A percentile compares a stretch with the other conserved stretches of the same genome.
These are phyloP conservation scores for Nyssa sinensis DNA, from an alignment of 148 eudicot species.

Conservation along the genomic window DNA sequence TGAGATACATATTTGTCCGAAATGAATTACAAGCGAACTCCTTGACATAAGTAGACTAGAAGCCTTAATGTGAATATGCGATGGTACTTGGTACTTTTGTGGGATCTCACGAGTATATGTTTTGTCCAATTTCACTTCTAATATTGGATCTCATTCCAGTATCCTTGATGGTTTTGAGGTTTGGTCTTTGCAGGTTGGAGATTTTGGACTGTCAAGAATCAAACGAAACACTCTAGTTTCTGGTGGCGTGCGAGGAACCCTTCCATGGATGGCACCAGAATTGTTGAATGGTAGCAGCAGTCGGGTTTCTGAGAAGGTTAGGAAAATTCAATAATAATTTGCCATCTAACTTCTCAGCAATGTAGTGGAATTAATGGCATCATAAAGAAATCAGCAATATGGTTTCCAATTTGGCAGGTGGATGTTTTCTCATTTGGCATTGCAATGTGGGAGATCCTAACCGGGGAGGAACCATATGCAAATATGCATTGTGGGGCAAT, in stretches of 20 bases:
- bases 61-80: not conserved
- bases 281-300: conserved; percentile 85
- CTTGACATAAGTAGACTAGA: not conserved
- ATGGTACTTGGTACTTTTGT: not conserved
- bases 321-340: not conserved
- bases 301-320: conserved; percentile 89
- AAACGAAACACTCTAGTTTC: conserved; percentile 93
- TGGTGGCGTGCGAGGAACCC: conserved; percentile 96
- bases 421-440: conserved; percentile 97
- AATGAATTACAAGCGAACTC: not conserved
- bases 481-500: conserved; percentile 88
- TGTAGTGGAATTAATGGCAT: not conserved
- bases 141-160: not conserved
- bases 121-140: not conserved
- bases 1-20: not conserved
- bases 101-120: not conserved
- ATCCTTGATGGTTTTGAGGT: not conserved
- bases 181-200: conserved; percentile 70
- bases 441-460: conserved; percentile 80
- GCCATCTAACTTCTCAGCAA: not conserved
- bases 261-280: conserved; percentile 99
- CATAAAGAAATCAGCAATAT: not conserved
- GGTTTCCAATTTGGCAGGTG: conserved; percentile 54
- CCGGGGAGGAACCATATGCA: conserved; percentile 82
- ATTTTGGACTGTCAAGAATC: conserved; percentile 92